Conservation (phyloP, 2,329 filamentous ascomycete species). For the Coniella lustricola region DNA sequence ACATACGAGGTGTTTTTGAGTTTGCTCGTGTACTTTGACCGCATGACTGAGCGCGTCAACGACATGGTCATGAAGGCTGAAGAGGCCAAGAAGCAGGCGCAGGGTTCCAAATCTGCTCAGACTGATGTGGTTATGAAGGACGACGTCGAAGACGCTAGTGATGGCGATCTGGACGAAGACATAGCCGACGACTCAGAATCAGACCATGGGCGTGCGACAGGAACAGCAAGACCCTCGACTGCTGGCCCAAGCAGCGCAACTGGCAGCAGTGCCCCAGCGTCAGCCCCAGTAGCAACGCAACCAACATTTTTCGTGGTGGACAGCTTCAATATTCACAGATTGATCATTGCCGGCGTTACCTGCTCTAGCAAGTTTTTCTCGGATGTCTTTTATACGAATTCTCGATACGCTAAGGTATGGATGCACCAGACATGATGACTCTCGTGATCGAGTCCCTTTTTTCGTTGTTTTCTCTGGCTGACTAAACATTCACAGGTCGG, state of each 20-base stretch:
- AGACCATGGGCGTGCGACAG: slow-evolving; percentile 27
- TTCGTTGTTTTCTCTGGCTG: neutral
- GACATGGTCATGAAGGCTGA: slow-evolving; percentile 65
- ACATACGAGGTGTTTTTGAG: slow-evolving; percentile 98
- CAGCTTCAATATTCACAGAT: slow-evolving; percentile 95
- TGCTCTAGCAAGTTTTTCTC: slow-evolving; percentile 99
- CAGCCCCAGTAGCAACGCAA: slow-evolving; percentile 21
- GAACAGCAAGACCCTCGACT: slow-evolving; percentile 6
- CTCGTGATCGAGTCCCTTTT: neutral
- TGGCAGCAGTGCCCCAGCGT: slow-evolving; percentile 13
- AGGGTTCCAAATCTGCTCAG: slow-evolving; percentile 16
- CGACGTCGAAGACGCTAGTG: slow-evolving; percentile 25
- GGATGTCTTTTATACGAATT: slow-evolving; percentile 98
- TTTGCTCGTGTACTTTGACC: slow-evolving; percentile 92
- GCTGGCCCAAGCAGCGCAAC: slow-evolving; percentile 3
- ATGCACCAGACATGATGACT: neutral
- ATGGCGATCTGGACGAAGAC: slow-evolving; percentile 40
- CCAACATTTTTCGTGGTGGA: slow-evolving; percentile 82
- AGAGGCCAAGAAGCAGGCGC: slow-evolving; percentile 37
- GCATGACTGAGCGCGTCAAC: slow-evolving; percentile 96
- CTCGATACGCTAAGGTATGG: slow-evolving; percentile 92
- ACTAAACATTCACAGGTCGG: slow-evolving; percentile 60
- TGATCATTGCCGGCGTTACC: slow-evolving; percentile 94
- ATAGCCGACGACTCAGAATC: slow-evolving; percentile 40
- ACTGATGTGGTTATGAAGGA: slow-evolving; percentile 32